A percentile compares a stretch with the other conserved stretches of the same genome.
Evolutionary conservation across 805 yeast species (phyloP).

Genomic region (Wickerhamiella shivajii): DNA sequence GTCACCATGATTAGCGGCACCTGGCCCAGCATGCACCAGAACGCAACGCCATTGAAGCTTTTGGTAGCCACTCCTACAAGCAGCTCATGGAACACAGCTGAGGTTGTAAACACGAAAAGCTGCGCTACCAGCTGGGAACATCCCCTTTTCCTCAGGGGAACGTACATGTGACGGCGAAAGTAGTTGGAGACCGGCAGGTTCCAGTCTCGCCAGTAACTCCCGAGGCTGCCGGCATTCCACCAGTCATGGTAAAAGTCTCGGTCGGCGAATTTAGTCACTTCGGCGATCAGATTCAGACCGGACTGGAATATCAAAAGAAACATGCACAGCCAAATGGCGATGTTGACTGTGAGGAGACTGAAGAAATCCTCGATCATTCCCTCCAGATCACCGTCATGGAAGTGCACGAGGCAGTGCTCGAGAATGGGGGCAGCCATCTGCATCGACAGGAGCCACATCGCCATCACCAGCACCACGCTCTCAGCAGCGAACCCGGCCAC

Average conservation of each 20-base stretch:
- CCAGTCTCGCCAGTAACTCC: conserved; percentile 35
- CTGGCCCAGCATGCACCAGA: conserved; percentile 31
- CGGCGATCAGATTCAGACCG: conserved; percentile 31
- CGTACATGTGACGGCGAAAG: conserved; percentile 30
- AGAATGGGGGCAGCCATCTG: conserved; percentile 33
- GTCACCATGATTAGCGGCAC: conserved; percentile 30
- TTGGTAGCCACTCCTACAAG: conserved; percentile 35
- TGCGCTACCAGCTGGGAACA: conserved; percentile 22
- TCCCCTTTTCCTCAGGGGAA: conserved; percentile 28
- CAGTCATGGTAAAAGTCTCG: conserved; percentile 34
- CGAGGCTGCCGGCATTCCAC: conserved; percentile 38
- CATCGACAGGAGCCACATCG: conserved; percentile 28
- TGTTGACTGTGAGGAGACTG: conserved; percentile 28
- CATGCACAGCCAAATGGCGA: conserved; percentile 31
- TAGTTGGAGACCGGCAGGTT: conserved; percentile 32
- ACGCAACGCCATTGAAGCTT: conserved; percentile 33
- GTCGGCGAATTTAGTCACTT: conserved; percentile 31
- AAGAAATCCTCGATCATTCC: conserved; percentile 26
- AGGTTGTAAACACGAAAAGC: conserved; percentile 28
- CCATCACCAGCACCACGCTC: conserved; percentile 22
- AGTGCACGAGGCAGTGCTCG: conserved; percentile 23
- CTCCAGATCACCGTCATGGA: conserved; percentile 17
- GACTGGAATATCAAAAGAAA: conserved; percentile 32
- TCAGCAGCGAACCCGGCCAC: conserved; percentile 26
- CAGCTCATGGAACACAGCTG: conserved; percentile 34